Evolutionary conservation across 1,284 basidiomycete species (phyloP).

Genomic region (Xanthoconium separans): DNA sequence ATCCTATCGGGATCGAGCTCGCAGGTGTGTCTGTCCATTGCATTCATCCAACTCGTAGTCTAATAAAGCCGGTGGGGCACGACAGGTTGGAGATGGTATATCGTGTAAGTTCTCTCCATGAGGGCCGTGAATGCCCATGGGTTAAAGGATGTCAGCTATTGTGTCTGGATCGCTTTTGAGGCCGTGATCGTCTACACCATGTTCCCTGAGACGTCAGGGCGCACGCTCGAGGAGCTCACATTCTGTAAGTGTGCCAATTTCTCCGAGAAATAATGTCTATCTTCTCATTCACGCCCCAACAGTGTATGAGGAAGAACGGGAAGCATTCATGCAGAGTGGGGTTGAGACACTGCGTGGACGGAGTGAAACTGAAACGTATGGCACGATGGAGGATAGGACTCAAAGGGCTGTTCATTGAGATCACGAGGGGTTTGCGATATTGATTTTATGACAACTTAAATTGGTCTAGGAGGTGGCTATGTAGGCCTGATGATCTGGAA

Average conservation of each 20-base stretch:
- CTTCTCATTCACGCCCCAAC: neutral
- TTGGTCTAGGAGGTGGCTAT: neutral
- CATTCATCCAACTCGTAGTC: neutral
- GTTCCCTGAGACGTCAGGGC: slow-evolving; percentile 54
- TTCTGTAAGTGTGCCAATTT: slow-evolving; percentile 44
- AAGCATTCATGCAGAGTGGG: neutral
- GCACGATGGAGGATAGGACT: neutral
- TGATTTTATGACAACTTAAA: neutral
- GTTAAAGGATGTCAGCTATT: slow-evolving; percentile 30
- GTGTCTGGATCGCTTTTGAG: slow-evolving; percentile 45
- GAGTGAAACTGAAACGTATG: neutral
- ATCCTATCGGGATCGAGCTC: slow-evolving; percentile 16
- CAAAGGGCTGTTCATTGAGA: neutral
- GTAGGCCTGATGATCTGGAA: too few relatives aligned
- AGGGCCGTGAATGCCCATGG: accelerated
- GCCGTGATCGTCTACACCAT: slow-evolving; percentile 48
- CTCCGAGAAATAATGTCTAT: too few relatives aligned
- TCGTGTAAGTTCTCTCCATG: slow-evolving; percentile 8
- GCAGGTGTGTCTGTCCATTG: slow-evolving; percentile 2
- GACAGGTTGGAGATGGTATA: slow-evolving; percentile 18
- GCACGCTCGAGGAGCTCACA: slow-evolving; percentile 56
- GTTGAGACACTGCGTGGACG: neutral
- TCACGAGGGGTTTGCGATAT: too few relatives aligned
- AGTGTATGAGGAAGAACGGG: slow-evolving; percentile 13
- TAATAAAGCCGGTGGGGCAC: neutral